Percentiles rank a stretch among this genome's conserved stretches.
Evolutionary conservation across 108 stramenopile genomes (phyloP).

Genomic region (Skeletonema grethae): DNA sequence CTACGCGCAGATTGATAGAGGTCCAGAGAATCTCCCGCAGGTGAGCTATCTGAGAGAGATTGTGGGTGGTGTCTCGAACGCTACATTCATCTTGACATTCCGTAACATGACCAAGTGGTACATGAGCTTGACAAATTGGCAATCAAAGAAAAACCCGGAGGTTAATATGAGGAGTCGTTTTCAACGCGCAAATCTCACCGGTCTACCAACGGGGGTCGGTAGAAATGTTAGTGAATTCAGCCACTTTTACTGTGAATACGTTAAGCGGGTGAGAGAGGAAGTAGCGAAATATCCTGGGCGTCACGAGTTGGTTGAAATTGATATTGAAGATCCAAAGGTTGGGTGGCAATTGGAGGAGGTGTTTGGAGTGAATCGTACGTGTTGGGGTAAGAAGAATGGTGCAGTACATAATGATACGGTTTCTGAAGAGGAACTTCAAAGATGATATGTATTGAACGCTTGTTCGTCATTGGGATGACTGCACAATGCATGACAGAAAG

Average conservation of each 20-base stretch:
- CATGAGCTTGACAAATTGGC: not conserved
- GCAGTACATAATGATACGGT: not conserved
- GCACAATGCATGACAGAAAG: too few relatives aligned
- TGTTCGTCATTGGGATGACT: too few relatives aligned
- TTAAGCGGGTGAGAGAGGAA: not conserved
- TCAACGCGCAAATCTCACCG: not conserved
- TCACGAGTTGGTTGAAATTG: not conserved
- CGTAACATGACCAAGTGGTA: not conserved
- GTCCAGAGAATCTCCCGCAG: not conserved
- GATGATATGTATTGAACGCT: not conserved
- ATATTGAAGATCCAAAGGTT: constrained; percentile 18
- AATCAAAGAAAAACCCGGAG: not conserved
- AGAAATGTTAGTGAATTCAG: not conserved
- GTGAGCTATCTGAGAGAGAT: not conserved
- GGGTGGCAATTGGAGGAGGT: constrained; percentile 9
- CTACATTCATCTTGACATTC: not conserved
- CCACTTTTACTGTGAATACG: not conserved
- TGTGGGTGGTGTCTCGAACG: not conserved
- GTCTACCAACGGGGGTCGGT: not conserved
- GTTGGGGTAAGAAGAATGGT: constrained; percentile 12
- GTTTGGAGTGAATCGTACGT: constrained; percentile 8
- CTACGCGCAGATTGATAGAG: not conserved
- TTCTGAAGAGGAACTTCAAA: not conserved
- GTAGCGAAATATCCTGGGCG: not conserved
- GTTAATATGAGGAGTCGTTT: not conserved